A percentile compares a stretch with the other conserved stretches of the same genome.
Evolutionary conservation across 2,329 filamentous ascomycete genomes (phyloP).

Genomic region (Stemphylium beticola): DNA sequence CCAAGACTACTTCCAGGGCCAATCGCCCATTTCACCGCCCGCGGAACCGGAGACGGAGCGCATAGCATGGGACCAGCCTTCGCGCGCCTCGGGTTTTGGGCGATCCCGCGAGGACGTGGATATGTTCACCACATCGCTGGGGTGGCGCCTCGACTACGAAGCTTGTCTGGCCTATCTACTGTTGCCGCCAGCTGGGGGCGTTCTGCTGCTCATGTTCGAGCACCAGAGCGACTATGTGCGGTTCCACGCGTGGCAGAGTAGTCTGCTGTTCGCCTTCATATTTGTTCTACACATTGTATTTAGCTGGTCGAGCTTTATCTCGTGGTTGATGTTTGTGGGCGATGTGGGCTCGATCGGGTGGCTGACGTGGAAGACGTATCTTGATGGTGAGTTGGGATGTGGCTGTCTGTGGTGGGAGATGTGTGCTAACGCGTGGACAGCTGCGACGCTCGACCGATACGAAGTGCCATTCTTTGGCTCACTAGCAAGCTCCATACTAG

Average conservation of each 20-base stretch:
- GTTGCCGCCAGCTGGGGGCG: constrained; percentile 83
- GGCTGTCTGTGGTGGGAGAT: no score
- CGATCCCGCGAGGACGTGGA: constrained; percentile 69
- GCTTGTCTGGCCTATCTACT: constrained; percentile 87
- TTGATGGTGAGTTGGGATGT: constrained; percentile 67
- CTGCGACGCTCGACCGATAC: constrained; percentile 70
- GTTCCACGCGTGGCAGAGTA: constrained; percentile 96
- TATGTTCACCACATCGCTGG: constrained; percentile 86
- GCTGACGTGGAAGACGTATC: constrained; percentile 79
- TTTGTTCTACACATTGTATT: constrained; percentile 81
- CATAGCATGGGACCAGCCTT: constrained; percentile 35
- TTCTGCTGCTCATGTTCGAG: constrained; percentile 83
- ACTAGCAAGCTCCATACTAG: constrained; percentile 86
- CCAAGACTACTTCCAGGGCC: constrained; percentile 48
- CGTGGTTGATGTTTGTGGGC: constrained; percentile 78
- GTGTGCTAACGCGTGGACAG: no score
- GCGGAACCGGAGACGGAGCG: constrained; percentile 30
- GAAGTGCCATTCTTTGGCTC: constrained; percentile 87
- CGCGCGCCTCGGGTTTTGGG: constrained; percentile 26
- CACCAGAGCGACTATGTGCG: constrained; percentile 97
- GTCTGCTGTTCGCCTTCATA: constrained; percentile 76
- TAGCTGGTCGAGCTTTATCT: constrained; percentile 81
- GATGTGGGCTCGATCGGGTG: constrained; percentile 80
- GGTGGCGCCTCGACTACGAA: constrained; percentile 85
- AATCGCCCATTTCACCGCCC: constrained; percentile 2